A percentile compares a stretch with the other conserved stretches of the same genome.
These are phyloP conservation scores for Pseudopyrenochaeta lycopersici DNA, from an alignment of 2,329 filamentous ascomycete species.

Conservation along the genomic window DNA sequence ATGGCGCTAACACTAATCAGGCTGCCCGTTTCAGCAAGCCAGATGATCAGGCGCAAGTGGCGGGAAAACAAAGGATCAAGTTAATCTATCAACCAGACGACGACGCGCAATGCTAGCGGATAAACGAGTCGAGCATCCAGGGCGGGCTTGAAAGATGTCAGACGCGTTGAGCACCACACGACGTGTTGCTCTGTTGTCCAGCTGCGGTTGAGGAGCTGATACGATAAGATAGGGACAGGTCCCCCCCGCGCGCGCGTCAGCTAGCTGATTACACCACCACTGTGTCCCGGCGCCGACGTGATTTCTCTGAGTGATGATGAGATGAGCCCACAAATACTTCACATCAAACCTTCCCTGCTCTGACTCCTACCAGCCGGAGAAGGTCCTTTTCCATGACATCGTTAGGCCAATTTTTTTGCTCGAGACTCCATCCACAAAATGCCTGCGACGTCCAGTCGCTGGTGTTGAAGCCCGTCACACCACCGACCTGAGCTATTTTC, in stretches of 20 bases:
- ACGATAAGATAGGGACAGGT: conserved; percentile 10
- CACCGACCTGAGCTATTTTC: neutral
- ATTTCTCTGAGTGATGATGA: conserved; percentile 20
- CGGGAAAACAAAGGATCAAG: conserved; percentile 15
- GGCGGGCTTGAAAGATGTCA: neutral
- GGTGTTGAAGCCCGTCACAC: neutral
- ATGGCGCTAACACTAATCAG: conserved; percentile 29
- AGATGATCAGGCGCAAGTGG: conserved; percentile 27
- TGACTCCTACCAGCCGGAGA: conserved; percentile 6
- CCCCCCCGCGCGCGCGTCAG: neutral
- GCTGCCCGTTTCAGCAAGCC: conserved; percentile 22
- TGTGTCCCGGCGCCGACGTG: conserved; percentile 11
- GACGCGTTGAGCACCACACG: conserved; percentile 8
- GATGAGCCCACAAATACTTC: conserved; percentile 21
- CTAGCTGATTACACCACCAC: conserved; percentile 2
- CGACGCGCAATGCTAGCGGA: neutral
- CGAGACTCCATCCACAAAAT: no score
- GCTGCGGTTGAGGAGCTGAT: conserved; percentile 1
- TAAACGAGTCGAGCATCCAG: neutral
- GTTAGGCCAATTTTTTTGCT: no score
- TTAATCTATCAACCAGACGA: neutral
- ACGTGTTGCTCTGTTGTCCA: neutral
- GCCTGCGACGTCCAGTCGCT: no score
- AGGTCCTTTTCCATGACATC: conserved; percentile 1
- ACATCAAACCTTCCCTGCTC: neutral